Conservation (phyloP, 2,329 filamentous ascomycete species). For the Monilinia laxa region DNA sequence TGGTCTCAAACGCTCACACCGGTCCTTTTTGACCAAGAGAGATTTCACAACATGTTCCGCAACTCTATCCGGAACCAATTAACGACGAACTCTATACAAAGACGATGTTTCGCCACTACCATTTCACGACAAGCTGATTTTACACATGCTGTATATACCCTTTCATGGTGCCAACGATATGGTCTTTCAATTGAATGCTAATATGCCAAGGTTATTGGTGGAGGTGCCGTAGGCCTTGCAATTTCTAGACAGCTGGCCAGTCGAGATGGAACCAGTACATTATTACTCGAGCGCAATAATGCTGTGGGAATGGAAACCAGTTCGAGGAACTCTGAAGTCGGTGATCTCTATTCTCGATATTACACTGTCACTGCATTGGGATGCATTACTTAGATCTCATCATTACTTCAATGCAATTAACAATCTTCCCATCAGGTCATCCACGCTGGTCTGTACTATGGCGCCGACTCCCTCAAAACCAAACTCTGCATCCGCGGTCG, state of each 20-base stretch:
- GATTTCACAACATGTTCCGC: conserved; percentile 27
- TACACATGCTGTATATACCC: conserved; percentile 39
- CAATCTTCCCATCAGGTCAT: conserved; percentile 63
- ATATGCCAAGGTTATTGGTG: conserved; percentile 51
- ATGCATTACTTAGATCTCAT: neutral
- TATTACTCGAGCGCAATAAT: conserved; percentile 66
- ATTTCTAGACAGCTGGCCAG: conserved; percentile 62
- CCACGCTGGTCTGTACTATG: conserved; percentile 79
- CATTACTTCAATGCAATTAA: neutral
- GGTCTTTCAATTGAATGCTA: conserved; percentile 8
- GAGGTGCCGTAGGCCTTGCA: conserved; percentile 66
- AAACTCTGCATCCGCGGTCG: conserved; percentile 77
- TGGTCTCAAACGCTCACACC: neutral
- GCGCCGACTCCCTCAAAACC: conserved; percentile 73
- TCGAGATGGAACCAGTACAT: conserved; percentile 58
- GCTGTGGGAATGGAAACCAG: conserved; percentile 68
- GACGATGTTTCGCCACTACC: conserved; percentile 34
- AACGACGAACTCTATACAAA: conserved; percentile 10
- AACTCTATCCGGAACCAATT: conserved; percentile 26
- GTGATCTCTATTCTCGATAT: neutral
- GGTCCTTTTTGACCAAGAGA: neutral
- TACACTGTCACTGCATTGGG: neutral
- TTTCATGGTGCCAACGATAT: conserved; percentile 1
- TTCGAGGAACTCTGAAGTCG: conserved; percentile 65
- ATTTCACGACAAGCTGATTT: conserved; percentile 36